Conservation (phyloP, 2,329 filamentous ascomycete species). For the Hypoxylon rubiginosum region DNA sequence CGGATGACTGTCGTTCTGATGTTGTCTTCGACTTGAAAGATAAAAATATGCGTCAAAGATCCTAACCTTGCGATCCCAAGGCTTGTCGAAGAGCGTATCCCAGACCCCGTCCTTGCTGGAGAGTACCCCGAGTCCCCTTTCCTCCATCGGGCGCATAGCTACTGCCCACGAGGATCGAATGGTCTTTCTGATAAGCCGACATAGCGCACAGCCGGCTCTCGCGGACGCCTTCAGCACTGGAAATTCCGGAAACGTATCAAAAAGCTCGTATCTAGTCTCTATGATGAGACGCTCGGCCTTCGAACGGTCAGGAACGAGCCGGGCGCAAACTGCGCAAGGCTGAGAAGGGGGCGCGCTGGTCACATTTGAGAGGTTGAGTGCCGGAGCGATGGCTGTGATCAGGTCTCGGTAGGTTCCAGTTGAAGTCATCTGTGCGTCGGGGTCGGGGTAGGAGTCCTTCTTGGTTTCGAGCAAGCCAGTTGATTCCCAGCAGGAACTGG, state of each 20-base stretch:
- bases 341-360: background rate
- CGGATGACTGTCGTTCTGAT: background rate
- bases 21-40: background rate
- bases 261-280: background rate
- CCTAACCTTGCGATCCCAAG: constrained; percentile 5
- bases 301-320: background rate
- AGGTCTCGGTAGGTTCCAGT: background rate
- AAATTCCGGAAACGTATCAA: constrained; percentile 2
- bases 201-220: constrained; percentile 1
- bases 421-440: background rate
- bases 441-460: background rate
- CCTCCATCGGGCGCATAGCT: background rate
- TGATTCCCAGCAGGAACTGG: too few relatives aligned
- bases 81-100: constrained; percentile 9
- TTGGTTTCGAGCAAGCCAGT: too few relatives aligned
- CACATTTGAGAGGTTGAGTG: background rate
- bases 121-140: background rate
- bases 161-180: background rate
- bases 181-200: background rate
- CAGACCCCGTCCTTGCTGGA: constrained; percentile 2
- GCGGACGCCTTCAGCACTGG: background rate
- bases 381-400: background rate
- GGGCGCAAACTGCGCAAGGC: background rate
- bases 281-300: background rate
- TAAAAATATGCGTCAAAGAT: background rate